Evolutionary conservation across 2,329 filamentous ascomycete species (phyloP), one percentile per base, ranked within the genome.

Genomic region (Atkinsonella texensis): DNA sequence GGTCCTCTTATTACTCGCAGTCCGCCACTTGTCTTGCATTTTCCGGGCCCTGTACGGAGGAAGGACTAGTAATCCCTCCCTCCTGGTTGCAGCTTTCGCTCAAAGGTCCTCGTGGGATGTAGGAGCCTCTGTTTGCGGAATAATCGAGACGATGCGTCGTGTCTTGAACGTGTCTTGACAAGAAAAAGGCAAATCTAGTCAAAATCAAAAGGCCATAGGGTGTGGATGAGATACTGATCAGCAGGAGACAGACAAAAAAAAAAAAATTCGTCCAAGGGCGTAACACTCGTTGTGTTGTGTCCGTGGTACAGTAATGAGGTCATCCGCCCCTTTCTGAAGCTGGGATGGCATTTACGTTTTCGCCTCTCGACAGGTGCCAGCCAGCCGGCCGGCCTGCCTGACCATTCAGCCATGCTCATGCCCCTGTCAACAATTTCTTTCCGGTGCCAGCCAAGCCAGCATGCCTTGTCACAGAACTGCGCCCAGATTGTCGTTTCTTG

Each of bases 391-490:
- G 28, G 28, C 28, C 28, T 23, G 28, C 43, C 43, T 17, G 15
- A 4, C 40, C 40, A 42, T 42, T 47, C 31, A 47, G 45, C 45
- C 45, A 5, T 47, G 45, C 45, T 17, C n/a, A 33, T 47, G 35
- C 48, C 48, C 33, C 17, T 32, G 48, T 31, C 47, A 45, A 31
- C 48, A 50, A 50, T 39, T 38, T 50, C 48, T 50, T 41, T 33
- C 41, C 41, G n/a, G 23, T 38, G 48, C 17, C 48, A 50, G 28
- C 28, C 28, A 23, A 23, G 20, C 5, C 20, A 5, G 40, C 41
- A 9, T 44, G 41, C 13, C 12, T 44, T 28, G n/a, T 42, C 15
- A 42, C 2, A 11, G 10, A 42, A 15, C 18, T 13, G n/a, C n/a
- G 40, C 40, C 42, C 42, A 23, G 23, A 8, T 28, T 35, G 35